Evolutionary conservation across 2,329 filamentous ascomycete species (phyloP), one percentile per base, ranked within the genome.

Genomic region (Fusarium domesticum): DNA sequence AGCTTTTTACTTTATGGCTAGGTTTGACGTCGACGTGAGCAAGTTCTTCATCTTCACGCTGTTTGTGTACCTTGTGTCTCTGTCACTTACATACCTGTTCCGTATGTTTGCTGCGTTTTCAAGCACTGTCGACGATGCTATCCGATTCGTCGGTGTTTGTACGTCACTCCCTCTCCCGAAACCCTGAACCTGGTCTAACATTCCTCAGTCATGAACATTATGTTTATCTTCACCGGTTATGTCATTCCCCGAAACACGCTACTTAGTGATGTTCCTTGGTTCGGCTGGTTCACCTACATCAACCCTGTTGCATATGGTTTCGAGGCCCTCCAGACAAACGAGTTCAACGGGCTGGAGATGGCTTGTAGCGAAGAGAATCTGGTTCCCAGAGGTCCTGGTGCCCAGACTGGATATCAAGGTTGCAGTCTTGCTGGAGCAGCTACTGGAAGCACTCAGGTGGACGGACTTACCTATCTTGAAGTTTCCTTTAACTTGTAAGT

Each of bases 1-100:
- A 30, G 75, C 81, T 12, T 69, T 90, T 38, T 92, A 90, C 69
- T 90, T 90, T 66, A 83, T 91, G 83, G 80, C 81, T 0, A 80
- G 83, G 37, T 73, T 92, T 5, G 77, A 83, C 46, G 70, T 82
- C 37, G 75, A 79, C 35, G 75, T 83, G 0, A 80, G 79, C 42
- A 75, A 83, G 20, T 86, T 85, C 63, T 85, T 83, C 64, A 81
- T 83, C 42, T 84, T 80, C 62, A 73, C 83, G 57, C 63, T 85
- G 10, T 80, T 84, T 52, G 76, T 78, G 2, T 83, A 80, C 56
- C 67, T 73, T 18, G 72, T 72, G 5, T 81, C 74, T 1, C 70
- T 84, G 10, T 69, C 70, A 34, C 71, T 83, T 68, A 76, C 74
- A 1, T 70, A 74, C 2, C 60, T 84, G 31, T 57, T 56, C 34